Percentiles rank a stretch among this genome's conserved stretches.
These are phyloP conservation scores for Thermothielavioides terrestris DNA, from an alignment of 495 filamentous ascomycete genomes.

Conservation along the genomic window DNA sequence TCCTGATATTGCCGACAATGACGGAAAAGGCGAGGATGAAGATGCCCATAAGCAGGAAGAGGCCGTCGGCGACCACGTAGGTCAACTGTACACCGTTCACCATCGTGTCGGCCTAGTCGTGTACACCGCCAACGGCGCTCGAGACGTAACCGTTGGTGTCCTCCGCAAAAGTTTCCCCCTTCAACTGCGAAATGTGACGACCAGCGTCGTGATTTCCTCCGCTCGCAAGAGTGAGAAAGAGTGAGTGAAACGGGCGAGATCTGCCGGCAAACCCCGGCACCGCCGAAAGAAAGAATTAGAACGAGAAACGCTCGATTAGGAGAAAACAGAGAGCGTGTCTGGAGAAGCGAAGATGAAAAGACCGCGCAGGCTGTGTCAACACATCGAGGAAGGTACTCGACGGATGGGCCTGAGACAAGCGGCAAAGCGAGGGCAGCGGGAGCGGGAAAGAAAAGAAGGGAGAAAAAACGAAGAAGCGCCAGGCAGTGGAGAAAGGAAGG, in stretches of 20 bases:
- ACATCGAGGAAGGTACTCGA: conserved; percentile 5
- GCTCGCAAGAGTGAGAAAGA: neutral
- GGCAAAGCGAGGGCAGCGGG: neutral
- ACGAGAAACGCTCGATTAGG: conserved; percentile 20
- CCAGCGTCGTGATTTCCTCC: conserved; percentile 35
- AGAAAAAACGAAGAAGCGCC: conserved; percentile 3
- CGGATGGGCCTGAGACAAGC: neutral
- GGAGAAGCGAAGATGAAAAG: conserved; percentile 23
- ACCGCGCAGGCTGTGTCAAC: conserved; percentile 4
- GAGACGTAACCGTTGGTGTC: conserved; percentile 5
- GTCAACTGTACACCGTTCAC: conserved; percentile 48
- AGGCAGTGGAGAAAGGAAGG: conserved; percentile 6
- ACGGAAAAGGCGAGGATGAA: conserved; percentile 56
- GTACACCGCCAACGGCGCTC: neutral
- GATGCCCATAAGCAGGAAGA: conserved; percentile 56
- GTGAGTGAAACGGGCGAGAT: conserved; percentile 21
- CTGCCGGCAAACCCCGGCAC: conserved; percentile 28
- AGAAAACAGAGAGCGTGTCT: conserved; percentile 1
- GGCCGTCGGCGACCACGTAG: conserved; percentile 48
- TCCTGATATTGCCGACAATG: conserved; percentile 43
- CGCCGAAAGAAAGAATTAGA: conserved; percentile 17
- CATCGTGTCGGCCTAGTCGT: conserved; percentile 30
- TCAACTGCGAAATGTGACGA: conserved; percentile 28
- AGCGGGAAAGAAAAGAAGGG: conserved; percentile 7
- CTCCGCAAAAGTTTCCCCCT: conserved; percentile 1